A percentile compares a stretch with the other conserved stretches of the same genome.
phyloP scores from a whole-genome alignment of 2,329 filamentous ascomycete genomes.

The Calonectria naviculata region DNA sequence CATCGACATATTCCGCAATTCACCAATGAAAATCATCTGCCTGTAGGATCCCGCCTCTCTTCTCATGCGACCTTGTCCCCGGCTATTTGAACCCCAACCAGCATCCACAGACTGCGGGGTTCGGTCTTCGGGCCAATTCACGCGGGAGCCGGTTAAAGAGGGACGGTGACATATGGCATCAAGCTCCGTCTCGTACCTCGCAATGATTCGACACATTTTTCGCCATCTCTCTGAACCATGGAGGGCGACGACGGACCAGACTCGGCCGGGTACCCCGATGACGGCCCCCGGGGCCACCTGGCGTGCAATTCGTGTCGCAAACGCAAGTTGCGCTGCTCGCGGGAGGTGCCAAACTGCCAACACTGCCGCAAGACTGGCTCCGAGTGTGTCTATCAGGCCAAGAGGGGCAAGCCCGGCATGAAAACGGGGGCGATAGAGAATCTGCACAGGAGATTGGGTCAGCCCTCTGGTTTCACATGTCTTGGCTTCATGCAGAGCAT shows the following conservation, averaged over 20 bases:
- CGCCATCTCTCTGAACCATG: background rate
- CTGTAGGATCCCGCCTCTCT: background rate
- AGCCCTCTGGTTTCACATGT: background rate
- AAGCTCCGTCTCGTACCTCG: background rate
- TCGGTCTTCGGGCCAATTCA: background rate
- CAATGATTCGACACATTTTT: background rate
- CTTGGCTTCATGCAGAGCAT: background rate
- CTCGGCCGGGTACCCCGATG: constrained; percentile 1
- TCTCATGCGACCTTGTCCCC: background rate
- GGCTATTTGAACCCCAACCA: background rate
- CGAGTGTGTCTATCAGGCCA: constrained; percentile 45
- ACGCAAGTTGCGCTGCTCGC: constrained; percentile 15
- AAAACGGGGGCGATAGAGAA: constrained; percentile 51
- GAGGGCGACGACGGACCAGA: constrained; percentile 5
- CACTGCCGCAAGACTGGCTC: constrained; percentile 13
- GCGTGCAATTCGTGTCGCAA: constrained; percentile 13
- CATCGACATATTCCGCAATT: background rate
- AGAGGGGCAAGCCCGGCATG: constrained; percentile 48
- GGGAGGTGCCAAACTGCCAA: background rate
- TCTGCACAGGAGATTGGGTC: constrained; percentile 47
- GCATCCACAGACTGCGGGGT: background rate
- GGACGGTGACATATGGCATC: background rate
- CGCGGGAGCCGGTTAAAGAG: background rate
- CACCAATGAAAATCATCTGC: background rate
- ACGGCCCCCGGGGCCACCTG: background rate